Evolutionary conservation across 495 filamentous ascomycete genomes (phyloP), one percentile per base, ranked within the genome.

Genomic region (Penicillium desertorum): DNA sequence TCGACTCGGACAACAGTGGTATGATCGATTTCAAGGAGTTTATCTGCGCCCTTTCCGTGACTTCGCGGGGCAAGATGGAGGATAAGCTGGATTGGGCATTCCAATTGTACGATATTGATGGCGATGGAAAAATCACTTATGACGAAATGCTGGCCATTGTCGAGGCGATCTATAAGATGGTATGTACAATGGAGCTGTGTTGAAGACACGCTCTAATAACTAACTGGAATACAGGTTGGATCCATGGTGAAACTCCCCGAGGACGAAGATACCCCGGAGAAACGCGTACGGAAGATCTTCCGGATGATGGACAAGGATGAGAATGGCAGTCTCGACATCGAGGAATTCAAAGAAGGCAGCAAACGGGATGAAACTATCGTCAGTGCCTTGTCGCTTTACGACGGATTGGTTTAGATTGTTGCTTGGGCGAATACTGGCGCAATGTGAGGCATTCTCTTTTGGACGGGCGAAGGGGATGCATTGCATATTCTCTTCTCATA

Each of bases 271-370:
- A 98, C 94, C 52, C 94, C 94, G 20, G 92, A 98, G 78, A 98
- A 98, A 80, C 90, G 95, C 46, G 94, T 98, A 27, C 85, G 81
- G 68, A 98, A 98, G 79, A 98, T 98, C 72, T 98, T 98, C 79
- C 85, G 89, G 64, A 97, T 98, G 94, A 98, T 98, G 94, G 94
- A 98, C 78, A 98, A 98, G 79, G 94, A 98, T 69, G 92, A 98
- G 79, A 97, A 98, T 67, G 88, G 92, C 57, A 91, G 86, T 68
- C 76, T 96, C 51, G 88, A 94, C 73, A 90, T 96, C 82, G 86
- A 92, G 49, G 94, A 98, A 72, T 98, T 98, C 81, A 98, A 97
- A 74, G 94, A 98, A 74, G 94, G 95, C 65, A 96, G 91, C 76
- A 95, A 97, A 79, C 90, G 92, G 39, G 94, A 98, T 72, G 93